Percentiles rank a stretch among this genome's conserved stretches.
Evolutionary conservation across 192 early-diverging fungal species (phyloP).

Genomic region (Funneliformis mosseae): DNA sequence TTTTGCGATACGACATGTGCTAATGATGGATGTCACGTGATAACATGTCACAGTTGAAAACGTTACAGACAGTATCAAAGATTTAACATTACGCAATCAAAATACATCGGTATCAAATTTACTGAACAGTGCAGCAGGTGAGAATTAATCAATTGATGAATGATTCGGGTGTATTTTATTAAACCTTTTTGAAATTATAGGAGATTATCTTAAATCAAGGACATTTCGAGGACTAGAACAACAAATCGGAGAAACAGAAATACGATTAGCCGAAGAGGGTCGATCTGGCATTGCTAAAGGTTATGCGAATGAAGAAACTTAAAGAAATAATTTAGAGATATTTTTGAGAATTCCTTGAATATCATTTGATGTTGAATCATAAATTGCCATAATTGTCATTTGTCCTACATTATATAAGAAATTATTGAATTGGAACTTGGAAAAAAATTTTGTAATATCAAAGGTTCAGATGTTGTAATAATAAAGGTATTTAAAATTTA

Average conservation of each 20-base stretch:
- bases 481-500: too few species aligned
- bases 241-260: constrained; percentile 63
- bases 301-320: constrained; percentile 57
- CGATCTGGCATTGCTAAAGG: constrained; percentile 86
- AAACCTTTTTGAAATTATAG: constrained; percentile 22
- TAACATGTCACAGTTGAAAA: not conserved
- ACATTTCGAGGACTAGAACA: constrained; percentile 83
- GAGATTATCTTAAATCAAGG: constrained; percentile 73
- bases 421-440: too few species aligned
- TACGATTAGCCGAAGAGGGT: constrained; percentile 68
- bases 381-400: too few species aligned
- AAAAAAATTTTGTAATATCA: too few species aligned
- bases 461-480: too few species aligned
- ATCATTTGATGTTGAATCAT: too few species aligned
- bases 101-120: constrained; percentile 56
- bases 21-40: too few species aligned
- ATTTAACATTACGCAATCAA: constrained; percentile 60
- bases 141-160: not conserved
- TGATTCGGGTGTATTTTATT: not conserved
- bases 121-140: constrained; percentile 60
- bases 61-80: constrained; percentile 22
- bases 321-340: not conserved
- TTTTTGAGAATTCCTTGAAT: too few species aligned
- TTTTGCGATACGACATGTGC: too few species aligned
- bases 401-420: too few species aligned